phyloP scores from a whole-genome alignment of 805 yeast species.

The Suhomyces faveliae region DNA sequence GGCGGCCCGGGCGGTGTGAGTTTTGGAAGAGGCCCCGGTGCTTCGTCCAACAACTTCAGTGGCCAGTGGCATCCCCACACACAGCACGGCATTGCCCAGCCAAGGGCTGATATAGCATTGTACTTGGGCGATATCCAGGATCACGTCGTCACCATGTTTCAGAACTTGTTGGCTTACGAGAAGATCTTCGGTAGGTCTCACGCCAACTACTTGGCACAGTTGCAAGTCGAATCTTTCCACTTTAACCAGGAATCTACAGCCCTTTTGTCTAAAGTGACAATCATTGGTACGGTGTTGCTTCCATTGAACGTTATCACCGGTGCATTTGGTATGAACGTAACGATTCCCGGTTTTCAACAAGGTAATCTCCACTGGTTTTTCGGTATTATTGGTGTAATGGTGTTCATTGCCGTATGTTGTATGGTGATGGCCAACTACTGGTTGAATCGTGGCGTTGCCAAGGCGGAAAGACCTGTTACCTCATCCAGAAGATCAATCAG shows the following conservation, averaged over 20 bases:
- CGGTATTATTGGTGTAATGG: slow-evolving; percentile 24
- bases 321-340: slow-evolving; percentile 29
- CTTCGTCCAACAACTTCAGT: slow-evolving; percentile 13
- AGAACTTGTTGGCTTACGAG: slow-evolving; percentile 28
- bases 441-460: slow-evolving; percentile 15
- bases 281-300: slow-evolving; percentile 27
- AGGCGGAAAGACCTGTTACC: slow-evolving; percentile 7
- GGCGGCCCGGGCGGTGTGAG: slow-evolving; percentile 25
- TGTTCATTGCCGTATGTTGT: slow-evolving; percentile 23
- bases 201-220: slow-evolving; percentile 30
- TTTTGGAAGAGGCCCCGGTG: slow-evolving; percentile 38
- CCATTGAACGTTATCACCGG: slow-evolving; percentile 30
- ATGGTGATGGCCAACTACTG: slow-evolving; percentile 22
- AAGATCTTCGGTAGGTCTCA: slow-evolving; percentile 28
- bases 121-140: slow-evolving; percentile 31
- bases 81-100: slow-evolving; percentile 20
- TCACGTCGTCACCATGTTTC: slow-evolving; percentile 32
- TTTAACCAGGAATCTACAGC: slow-evolving; percentile 24
- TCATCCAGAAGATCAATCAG: slow-evolving; percentile 19
- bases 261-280: slow-evolving; percentile 27
- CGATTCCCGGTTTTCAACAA: slow-evolving; percentile 20
- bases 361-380: slow-evolving; percentile 18
- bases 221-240: slow-evolving; percentile 29
- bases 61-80: slow-evolving; percentile 7
- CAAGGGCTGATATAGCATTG: slow-evolving; percentile 31